These are phyloP conservation scores for Strobilomyces dryophilus DNA, from an alignment of 768 basidiomycete species.

Conservation along the genomic window DNA sequence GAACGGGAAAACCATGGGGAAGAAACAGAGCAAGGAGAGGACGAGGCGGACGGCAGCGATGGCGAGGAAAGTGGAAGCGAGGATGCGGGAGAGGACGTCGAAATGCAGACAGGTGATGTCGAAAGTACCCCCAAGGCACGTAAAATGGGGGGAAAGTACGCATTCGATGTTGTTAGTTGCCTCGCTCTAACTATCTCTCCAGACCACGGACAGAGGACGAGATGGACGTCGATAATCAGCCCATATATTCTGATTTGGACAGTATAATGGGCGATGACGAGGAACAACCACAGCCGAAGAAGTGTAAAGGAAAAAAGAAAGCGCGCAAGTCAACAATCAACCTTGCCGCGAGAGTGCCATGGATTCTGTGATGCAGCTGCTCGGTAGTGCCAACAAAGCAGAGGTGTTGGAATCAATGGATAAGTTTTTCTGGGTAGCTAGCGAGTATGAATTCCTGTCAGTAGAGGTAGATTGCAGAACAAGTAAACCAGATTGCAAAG, in stretches of 20 bases:
- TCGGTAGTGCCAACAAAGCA: slow-evolving; percentile 82
- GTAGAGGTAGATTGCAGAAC: slow-evolving; percentile 61
- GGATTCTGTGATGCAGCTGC: slow-evolving; percentile 66
- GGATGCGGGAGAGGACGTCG: slow-evolving; percentile 31
- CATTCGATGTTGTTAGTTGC: neutral
- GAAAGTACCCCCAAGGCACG: slow-evolving; percentile 25
- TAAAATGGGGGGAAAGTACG: slow-evolving; percentile 31
- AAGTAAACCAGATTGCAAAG: slow-evolving; percentile 89
- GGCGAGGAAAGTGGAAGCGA: slow-evolving; percentile 36
- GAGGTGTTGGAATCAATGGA: slow-evolving; percentile 85
- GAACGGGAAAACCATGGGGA: slow-evolving; percentile 37
- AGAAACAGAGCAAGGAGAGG: slow-evolving; percentile 34
- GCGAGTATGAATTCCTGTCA: slow-evolving; percentile 75
- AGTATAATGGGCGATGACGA: slow-evolving; percentile 39
- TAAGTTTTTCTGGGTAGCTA: slow-evolving; percentile 80
- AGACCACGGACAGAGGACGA: slow-evolving; percentile 35
- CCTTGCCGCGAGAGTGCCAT: slow-evolving; percentile 63
- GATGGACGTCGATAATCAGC: slow-evolving; percentile 54
- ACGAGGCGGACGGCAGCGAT: slow-evolving; percentile 33
- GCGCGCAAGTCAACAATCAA: slow-evolving; percentile 70
- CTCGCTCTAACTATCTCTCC: slow-evolving; percentile 7
- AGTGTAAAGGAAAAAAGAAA: slow-evolving; percentile 43
- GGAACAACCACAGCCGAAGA: slow-evolving; percentile 25
- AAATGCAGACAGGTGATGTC: slow-evolving; percentile 25
- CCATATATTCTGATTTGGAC: slow-evolving; percentile 32